These are phyloP conservation scores for Neostapfia colusana DNA, from an alignment of 176 grass and related monocot genomes.

Conservation along the genomic window DNA sequence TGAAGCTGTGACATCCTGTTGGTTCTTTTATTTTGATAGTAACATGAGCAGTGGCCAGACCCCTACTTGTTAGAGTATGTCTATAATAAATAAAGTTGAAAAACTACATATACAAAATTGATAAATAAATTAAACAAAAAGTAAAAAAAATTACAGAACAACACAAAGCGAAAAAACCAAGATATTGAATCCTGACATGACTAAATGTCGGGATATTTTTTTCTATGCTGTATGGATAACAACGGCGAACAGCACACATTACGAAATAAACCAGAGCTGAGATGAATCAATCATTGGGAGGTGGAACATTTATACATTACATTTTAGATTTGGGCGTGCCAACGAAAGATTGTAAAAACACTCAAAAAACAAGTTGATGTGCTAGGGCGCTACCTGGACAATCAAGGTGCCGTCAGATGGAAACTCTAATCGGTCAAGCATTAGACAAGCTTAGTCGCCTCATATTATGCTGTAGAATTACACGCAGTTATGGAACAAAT, in stretches of 20 bases:
- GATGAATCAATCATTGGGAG: background rate
- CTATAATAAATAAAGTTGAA: background rate
- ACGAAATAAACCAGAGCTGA: no score
- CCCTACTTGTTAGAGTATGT: background rate
- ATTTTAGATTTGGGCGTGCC: background rate
- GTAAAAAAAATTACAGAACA: background rate
- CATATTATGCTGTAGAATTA: background rate
- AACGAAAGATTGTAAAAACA: background rate
- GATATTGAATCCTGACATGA: background rate
- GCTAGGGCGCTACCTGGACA: background rate
- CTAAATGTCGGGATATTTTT: background rate
- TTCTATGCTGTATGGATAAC: background rate
- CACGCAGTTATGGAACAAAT: no score
- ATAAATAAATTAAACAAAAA: background rate
- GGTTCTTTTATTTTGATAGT: background rate
- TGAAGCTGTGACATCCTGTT: background rate
- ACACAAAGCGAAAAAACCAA: background rate
- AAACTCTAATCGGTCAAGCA: background rate
- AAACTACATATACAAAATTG: background rate
- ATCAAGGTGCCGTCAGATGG: background rate
- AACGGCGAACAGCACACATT: background rate
- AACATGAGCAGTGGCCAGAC: background rate
- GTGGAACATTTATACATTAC: background rate
- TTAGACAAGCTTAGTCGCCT: background rate
- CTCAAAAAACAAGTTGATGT: background rate